A percentile compares a stretch with the other conserved stretches of the same genome.
phyloP scores from a whole-genome alignment of 73 alveolate genomes.

The Uronychia binucleata region DNA sequence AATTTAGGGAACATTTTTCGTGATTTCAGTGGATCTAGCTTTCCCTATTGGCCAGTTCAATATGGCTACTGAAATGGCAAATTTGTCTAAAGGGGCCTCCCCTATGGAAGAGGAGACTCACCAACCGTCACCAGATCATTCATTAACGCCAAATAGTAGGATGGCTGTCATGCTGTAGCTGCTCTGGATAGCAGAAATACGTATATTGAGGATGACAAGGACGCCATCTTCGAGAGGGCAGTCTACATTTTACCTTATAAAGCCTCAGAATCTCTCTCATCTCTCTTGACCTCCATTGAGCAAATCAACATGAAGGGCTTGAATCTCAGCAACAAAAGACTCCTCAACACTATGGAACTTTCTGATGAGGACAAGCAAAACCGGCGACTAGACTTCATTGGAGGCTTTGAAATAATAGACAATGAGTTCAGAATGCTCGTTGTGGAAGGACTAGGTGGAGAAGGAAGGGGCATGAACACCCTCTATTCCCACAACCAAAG shows the following conservation, averaged over 20 bases:
- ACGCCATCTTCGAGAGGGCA: constrained; percentile 70
- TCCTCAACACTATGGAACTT: constrained; percentile 62
- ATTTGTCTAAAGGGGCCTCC: background rate
- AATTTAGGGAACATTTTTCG: constrained; percentile 46
- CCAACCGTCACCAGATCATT: background rate
- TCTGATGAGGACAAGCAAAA: constrained; percentile 59
- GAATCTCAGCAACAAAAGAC: constrained; percentile 51
- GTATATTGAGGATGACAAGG: too few relatives aligned
- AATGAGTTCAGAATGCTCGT: constrained; percentile 59
- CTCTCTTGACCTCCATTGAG: constrained; percentile 41
- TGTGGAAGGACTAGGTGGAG: constrained; percentile 77
- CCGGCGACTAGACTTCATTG: constrained; percentile 55
- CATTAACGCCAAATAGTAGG: background rate
- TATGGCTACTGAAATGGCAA: constrained; percentile 24
- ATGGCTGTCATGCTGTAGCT: too few relatives aligned
- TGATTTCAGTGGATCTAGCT: constrained; percentile 54
- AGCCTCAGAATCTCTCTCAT: constrained; percentile 34
- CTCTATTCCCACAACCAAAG: constrained; percentile 51
- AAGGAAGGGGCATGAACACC: constrained; percentile 56
- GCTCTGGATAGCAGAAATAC: too few relatives aligned
- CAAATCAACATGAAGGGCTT: constrained; percentile 55
- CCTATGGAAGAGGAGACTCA: background rate
- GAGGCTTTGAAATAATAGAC: constrained; percentile 75
- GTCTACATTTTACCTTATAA: constrained; percentile 68
- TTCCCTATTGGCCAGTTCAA: constrained; percentile 44